Conservation (phyloP, 768 basidiomycete genomes). For the Saitozyma podzolica region DNA sequence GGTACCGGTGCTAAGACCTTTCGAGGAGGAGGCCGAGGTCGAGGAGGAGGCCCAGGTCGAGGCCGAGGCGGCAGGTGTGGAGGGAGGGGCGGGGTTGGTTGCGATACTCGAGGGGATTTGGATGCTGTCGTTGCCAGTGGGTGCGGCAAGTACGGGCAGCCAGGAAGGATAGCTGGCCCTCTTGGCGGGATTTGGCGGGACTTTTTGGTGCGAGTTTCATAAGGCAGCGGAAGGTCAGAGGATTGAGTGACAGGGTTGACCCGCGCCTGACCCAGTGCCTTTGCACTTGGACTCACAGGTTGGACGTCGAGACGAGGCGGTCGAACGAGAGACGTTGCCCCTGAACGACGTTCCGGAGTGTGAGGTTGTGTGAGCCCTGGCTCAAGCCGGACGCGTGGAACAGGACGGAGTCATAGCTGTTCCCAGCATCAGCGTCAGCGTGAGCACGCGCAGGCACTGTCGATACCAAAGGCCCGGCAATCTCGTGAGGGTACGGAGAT, state of each 20-base stretch:
- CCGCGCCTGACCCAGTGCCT: background rate
- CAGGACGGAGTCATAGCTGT: slow-evolving; percentile 32
- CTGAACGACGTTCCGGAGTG: slow-evolving; percentile 24
- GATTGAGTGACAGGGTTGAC: background rate
- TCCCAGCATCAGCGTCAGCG: background rate
- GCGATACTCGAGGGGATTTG: background rate
- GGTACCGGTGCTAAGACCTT: slow-evolving; percentile 2
- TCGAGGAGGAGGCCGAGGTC: background rate
- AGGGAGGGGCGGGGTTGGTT: background rate
- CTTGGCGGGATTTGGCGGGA: background rate
- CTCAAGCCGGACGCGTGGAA: slow-evolving; percentile 24
- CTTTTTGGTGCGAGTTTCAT: background rate
- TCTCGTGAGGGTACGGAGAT: background rate
- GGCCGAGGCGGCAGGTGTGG: background rate
- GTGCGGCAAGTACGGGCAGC: background rate
- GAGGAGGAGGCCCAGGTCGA: background rate
- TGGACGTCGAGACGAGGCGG: slow-evolving; percentile 21
- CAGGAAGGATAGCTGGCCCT: too few species aligned
- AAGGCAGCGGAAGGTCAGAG: background rate
- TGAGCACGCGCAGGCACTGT: too few species aligned
- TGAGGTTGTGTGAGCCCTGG: slow-evolving; percentile 21
- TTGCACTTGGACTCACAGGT: slow-evolving; percentile 21
- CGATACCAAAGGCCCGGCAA: background rate
- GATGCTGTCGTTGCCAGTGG: background rate
- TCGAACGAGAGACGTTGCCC: slow-evolving; percentile 35